A percentile compares a stretch with the other conserved stretches of the same genome.
phyloP scores from a whole-genome alignment of 2,329 filamentous ascomycete genomes.

The Stachybotrys chartarum region DNA sequence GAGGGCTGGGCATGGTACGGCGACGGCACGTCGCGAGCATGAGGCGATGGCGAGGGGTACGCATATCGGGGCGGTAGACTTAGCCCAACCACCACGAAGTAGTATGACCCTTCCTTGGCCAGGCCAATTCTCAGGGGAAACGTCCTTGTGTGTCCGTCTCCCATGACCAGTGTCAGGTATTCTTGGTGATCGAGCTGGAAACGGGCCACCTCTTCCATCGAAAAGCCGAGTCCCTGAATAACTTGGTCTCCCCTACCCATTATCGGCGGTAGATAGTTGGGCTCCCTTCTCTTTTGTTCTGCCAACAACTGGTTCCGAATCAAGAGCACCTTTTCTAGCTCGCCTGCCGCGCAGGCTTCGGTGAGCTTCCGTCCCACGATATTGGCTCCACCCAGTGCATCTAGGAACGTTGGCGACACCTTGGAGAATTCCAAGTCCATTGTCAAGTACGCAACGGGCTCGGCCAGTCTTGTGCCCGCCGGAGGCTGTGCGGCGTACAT shows the following conservation, averaged over 20 bases:
- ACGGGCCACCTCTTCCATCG: constrained; percentile 42
- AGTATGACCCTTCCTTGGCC: constrained; percentile 54
- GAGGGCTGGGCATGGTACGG: constrained; percentile 29
- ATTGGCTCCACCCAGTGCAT: constrained; percentile 43
- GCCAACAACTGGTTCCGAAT: constrained; percentile 47
- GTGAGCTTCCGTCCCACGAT: constrained; percentile 42
- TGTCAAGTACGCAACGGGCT: constrained; percentile 52
- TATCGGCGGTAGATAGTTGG: constrained; percentile 59
- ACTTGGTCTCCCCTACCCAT: constrained; percentile 47
- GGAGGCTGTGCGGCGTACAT: constrained; percentile 38
- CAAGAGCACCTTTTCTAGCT: constrained; percentile 43
- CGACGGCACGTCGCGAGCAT: constrained; percentile 34
- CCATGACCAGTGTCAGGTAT: constrained; percentile 44
- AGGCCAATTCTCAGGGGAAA: constrained; percentile 48
- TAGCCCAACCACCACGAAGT: constrained; percentile 50
- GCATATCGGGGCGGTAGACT: constrained; percentile 27
- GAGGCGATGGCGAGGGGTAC: constrained; percentile 38
- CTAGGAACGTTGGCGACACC: constrained; percentile 47
- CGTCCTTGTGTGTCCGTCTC: constrained; percentile 43
- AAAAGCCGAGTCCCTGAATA: constrained; percentile 48
- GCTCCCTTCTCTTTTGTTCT: constrained; percentile 50
- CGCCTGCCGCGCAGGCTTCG: constrained; percentile 44
- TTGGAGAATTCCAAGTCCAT: constrained; percentile 52
- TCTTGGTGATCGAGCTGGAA: constrained; percentile 48
- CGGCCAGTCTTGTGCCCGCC: constrained; percentile 32